phyloP scores from a whole-genome alignment of 1,139 yeast species.

The Hyphopichia khmerensis region DNA sequence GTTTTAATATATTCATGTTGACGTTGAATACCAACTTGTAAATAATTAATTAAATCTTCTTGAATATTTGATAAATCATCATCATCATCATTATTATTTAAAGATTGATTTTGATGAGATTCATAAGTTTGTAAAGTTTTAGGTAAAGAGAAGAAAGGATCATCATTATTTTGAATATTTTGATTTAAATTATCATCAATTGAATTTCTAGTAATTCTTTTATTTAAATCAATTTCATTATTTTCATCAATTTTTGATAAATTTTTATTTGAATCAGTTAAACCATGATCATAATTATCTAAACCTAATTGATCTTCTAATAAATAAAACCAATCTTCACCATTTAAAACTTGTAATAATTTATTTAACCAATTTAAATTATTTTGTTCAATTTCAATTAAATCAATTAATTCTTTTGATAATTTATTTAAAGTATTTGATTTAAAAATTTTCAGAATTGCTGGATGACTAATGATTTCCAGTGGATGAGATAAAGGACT shows the following conservation, averaged over 20 bases:
- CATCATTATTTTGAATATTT: slow-evolving; percentile 11
- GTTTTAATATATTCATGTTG: slow-evolving; percentile 88
- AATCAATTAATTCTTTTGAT: slow-evolving; percentile 70
- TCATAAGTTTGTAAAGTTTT: slow-evolving; percentile 37
- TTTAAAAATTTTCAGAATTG: slow-evolving; percentile 64
- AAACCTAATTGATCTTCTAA: slow-evolving; percentile 64
- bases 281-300: slow-evolving; percentile 68
- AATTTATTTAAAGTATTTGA: slow-evolving; percentile 51
- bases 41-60: slow-evolving; percentile 43
- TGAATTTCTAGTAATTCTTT: slow-evolving; percentile 44
- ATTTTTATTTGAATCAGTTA: no score
- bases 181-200: background rate
- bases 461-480: slow-evolving; percentile 71
- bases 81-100: slow-evolving; percentile 21
- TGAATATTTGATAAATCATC: slow-evolving; percentile 30
- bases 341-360: slow-evolving; percentile 74
- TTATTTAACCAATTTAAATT: slow-evolving; percentile 69
- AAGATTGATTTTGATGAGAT: slow-evolving; percentile 27
- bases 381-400: slow-evolving; percentile 77
- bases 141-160: slow-evolving; percentile 42
- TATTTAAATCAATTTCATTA: slow-evolving; percentile 49
- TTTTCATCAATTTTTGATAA: no score
- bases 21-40: slow-evolving; percentile 66
- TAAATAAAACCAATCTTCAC: slow-evolving; percentile 77
- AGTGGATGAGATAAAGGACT: slow-evolving; percentile 81